Percentiles rank a stretch among this genome's conserved stretches.
phyloP scores from a whole-genome alignment of 345 rosid genomes.

The Bruguiera gymnorhiza region DNA sequence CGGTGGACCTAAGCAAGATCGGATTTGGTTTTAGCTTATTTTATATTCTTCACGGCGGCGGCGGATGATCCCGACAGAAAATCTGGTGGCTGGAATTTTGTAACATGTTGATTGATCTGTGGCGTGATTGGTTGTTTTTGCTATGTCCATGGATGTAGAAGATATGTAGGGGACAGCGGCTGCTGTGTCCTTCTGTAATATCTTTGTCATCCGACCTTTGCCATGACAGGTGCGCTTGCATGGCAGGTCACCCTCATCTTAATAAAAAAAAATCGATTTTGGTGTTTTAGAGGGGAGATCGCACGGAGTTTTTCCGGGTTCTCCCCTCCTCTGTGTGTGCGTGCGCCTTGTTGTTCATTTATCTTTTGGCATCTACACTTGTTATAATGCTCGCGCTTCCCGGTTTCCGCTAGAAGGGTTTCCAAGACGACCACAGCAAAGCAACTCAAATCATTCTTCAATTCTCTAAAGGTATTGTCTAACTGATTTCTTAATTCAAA shows the following conservation, averaged over 20 bases:
- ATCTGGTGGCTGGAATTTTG: too few species aligned
- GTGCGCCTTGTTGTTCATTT: background rate
- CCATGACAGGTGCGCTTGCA: constrained; percentile 96
- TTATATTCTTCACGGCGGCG: too few species aligned
- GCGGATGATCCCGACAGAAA: too few species aligned
- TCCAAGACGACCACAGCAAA: too few species aligned
- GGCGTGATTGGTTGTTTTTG: background rate
- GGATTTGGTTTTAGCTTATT: too few species aligned
- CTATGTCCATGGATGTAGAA: constrained; percentile 38
- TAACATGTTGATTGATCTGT: background rate
- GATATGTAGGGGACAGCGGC: constrained; percentile 35
- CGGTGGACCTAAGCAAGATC: too few species aligned
- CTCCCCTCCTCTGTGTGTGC: constrained; percentile 41
- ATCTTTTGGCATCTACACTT: background rate
- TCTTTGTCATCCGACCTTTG: constrained; percentile 84
- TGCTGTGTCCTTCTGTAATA: constrained; percentile 38
- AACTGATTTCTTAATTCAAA: too few species aligned
- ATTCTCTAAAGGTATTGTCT: too few species aligned
- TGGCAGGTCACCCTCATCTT: constrained; percentile 65
- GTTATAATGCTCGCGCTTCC: background rate
- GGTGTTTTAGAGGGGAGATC: constrained; percentile 68
- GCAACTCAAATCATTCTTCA: too few species aligned
- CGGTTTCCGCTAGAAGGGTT: background rate
- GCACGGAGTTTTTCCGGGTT: constrained; percentile 84
- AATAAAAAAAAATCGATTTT: constrained; percentile 40